phyloP scores from a whole-genome alignment of 306 rosid genomes.

The Cucurbita pepo region DNA sequence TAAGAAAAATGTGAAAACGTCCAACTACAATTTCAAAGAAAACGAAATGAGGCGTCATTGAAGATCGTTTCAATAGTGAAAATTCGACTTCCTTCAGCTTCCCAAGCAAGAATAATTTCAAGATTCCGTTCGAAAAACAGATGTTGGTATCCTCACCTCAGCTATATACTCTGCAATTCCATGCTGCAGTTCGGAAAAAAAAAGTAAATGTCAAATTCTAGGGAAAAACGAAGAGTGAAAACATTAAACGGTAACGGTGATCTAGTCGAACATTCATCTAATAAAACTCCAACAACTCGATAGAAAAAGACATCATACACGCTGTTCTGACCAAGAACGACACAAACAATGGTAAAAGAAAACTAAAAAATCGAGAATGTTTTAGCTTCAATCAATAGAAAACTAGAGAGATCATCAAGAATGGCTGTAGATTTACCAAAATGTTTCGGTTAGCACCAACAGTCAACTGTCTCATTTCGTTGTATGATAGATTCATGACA shows the following conservation, averaged over 20 bases:
- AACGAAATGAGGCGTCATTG: background rate
- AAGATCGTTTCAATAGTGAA: background rate
- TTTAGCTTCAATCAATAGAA: background rate
- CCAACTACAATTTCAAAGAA: background rate
- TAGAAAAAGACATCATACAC: background rate
- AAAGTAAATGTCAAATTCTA: constrained; percentile 17
- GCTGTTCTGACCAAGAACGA: background rate
- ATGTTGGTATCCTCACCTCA: constrained; percentile 46
- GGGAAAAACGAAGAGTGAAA: background rate
- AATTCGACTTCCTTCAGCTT: background rate
- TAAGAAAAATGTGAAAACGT: background rate
- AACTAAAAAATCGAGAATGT: too few species aligned
- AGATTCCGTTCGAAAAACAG: background rate
- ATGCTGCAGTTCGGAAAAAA: constrained; percentile 32
- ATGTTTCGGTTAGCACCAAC: constrained; percentile 44
- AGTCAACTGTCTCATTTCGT: constrained; percentile 66
- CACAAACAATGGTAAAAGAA: background rate
- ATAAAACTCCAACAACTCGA: too few species aligned
- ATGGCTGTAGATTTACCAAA: constrained; percentile 24
- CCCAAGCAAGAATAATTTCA: background rate
- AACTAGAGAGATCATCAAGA: background rate
- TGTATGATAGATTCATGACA: constrained; percentile 41
- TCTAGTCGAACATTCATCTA: too few species aligned
- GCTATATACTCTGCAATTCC: constrained; percentile 97
- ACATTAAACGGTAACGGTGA: background rate